A percentile compares a stretch with the other conserved stretches of the same genome.
These are phyloP conservation scores for Ceratobasidium sp. DNA, from an alignment of 1,284 basidiomycete species.

Conservation along the genomic window DNA sequence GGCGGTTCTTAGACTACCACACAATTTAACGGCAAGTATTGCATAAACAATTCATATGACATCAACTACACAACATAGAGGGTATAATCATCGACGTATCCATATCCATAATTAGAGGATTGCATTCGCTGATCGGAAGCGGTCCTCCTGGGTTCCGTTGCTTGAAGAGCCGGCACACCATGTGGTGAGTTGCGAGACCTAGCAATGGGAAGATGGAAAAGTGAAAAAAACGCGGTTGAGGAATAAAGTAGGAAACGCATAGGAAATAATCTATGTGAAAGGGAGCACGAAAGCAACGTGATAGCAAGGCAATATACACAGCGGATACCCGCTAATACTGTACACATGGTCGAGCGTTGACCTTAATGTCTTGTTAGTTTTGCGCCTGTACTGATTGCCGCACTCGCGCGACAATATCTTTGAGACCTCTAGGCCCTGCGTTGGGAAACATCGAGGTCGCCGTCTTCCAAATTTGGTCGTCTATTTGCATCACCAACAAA, in stretches of 20 bases:
- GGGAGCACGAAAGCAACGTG: neutral
- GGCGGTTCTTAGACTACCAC: neutral
- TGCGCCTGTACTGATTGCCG: slow-evolving; percentile 7
- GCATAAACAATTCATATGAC: slow-evolving; percentile 22
- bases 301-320: neutral
- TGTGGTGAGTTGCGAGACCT: slow-evolving; percentile 3
- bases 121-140: neutral
- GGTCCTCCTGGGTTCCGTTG: neutral
- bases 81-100: neutral
- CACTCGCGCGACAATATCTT: slow-evolving; percentile 10
- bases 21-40: slow-evolving; percentile 6
- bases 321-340: slow-evolving; percentile 11
- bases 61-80: slow-evolving; percentile 12
- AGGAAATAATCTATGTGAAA: neutral
- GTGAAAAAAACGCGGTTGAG: slow-evolving; percentile 1
- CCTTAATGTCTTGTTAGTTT: neutral
- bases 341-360: neutral
- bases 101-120: neutral
- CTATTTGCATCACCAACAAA: neutral
- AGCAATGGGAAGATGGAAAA: slow-evolving; percentile 2
- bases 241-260: neutral
- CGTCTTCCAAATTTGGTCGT: slow-evolving; percentile 14
- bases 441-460: slow-evolving; percentile 31
- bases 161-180: slow-evolving; percentile 6
- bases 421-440: slow-evolving; percentile 9